Evolutionary conservation across 257 asterid genomes (phyloP).

Genomic region (Rauvolfia tetraphylla): DNA sequence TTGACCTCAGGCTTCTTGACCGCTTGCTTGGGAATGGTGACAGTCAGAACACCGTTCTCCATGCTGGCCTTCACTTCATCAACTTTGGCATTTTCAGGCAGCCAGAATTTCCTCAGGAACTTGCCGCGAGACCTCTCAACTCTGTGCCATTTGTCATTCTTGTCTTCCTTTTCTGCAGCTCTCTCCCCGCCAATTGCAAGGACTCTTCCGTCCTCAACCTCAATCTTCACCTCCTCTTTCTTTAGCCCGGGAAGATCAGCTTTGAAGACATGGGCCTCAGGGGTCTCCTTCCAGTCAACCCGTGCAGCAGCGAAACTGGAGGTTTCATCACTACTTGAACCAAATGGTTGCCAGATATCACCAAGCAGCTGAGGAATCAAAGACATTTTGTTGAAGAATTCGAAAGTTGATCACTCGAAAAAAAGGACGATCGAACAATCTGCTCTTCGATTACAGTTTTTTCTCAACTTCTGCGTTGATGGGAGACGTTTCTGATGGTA

Average conservation of each 20-base stretch:
- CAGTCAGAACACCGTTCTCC: conserved; percentile 1
- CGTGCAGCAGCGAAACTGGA: not conserved
- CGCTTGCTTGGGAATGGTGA: not conserved
- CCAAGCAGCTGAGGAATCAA: conserved; percentile 15
- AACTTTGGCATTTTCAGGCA: not conserved
- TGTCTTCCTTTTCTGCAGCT: conserved; percentile 1
- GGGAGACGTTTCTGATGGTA: not conserved
- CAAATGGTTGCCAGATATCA: not conserved
- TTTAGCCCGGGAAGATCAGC: conserved; percentile 1
- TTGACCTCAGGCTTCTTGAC: conserved; percentile 1
- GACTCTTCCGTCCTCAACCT: conserved; percentile 3
- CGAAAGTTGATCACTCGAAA: not conserved
- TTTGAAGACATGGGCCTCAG: not conserved
- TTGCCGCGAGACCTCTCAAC: conserved; percentile 1
- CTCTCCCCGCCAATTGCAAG: conserved; percentile 1
- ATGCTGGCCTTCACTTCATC: not conserved
- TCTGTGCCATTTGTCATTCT: conserved; percentile 3
- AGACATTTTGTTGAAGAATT: conserved; percentile 2
- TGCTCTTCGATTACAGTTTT: not conserved
- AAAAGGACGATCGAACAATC: not conserved
- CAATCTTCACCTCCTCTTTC: conserved; percentile 5
- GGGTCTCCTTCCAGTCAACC: conserved; percentile 4
- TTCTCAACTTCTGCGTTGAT: not conserved
- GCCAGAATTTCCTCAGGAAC: conserved; percentile 7
- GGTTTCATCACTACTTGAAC: not conserved